A percentile compares a stretch with the other conserved stretches of the same genome.
phyloP scores from a whole-genome alignment of 2,329 filamentous ascomycete species.

The Beauveria bassiana region DNA sequence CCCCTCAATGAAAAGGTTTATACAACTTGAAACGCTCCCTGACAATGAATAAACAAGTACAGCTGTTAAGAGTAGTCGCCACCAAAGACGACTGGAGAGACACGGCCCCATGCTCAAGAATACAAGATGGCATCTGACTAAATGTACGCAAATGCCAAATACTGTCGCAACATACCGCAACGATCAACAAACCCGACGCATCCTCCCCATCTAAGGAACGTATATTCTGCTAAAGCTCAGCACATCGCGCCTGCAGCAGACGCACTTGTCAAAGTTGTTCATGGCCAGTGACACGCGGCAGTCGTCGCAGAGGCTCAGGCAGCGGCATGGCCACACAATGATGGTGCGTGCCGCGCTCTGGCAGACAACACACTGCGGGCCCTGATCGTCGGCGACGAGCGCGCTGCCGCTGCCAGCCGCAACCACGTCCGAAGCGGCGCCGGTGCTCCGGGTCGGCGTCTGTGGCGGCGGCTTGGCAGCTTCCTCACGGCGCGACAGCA shows the following conservation, averaged over 20 bases:
- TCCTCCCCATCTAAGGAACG: constrained; percentile 53
- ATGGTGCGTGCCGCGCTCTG: constrained; percentile 79
- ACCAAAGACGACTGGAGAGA: too few relatives aligned
- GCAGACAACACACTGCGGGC: constrained; percentile 84
- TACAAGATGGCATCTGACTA: too few relatives aligned
- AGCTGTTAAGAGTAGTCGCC: not conserved
- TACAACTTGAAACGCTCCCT: not conserved
- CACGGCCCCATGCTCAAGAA: too few relatives aligned
- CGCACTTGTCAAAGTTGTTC: constrained; percentile 95
- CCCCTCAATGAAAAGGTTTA: not conserved
- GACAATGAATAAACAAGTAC: not conserved
- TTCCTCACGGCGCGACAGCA: constrained; percentile 42
- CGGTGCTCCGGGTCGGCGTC: constrained; percentile 3
- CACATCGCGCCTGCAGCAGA: constrained; percentile 85
- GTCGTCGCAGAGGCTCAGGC: constrained; percentile 88
- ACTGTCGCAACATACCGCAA: not conserved
- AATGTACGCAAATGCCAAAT: too few relatives aligned
- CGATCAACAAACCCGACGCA: not conserved
- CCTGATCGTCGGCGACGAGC: not conserved
- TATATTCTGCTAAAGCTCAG: constrained; percentile 85
- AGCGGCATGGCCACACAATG: constrained; percentile 94
- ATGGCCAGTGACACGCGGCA: constrained; percentile 88
- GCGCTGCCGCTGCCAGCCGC: constrained; percentile 42
- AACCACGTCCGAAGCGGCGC: not conserved
- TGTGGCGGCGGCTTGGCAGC: constrained; percentile 1